These are phyloP conservation scores for Xylaria venustula DNA, from an alignment of 495 filamentous ascomycete species.

Conservation along the genomic window DNA sequence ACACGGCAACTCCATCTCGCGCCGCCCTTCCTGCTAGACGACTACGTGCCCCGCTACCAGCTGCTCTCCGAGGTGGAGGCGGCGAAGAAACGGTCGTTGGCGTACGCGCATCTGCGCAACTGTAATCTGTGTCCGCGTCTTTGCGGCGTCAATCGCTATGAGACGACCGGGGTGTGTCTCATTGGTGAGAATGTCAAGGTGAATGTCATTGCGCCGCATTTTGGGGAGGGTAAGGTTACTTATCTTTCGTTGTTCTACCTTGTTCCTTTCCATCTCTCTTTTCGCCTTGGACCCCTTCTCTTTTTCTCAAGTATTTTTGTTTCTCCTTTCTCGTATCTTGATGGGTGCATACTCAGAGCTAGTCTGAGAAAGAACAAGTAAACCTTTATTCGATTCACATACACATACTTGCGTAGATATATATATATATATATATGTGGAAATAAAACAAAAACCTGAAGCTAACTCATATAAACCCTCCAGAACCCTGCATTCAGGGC, in stretches of 20 bases:
- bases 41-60: conserved; percentile 67
- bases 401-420: too few relatives aligned
- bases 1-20: conserved; percentile 60
- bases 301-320: not conserved
- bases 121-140: conserved; percentile 76
- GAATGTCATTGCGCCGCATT: conserved; percentile 74
- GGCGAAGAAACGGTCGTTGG: conserved; percentile 61
- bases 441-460: too few relatives aligned
- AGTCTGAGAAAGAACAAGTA: too few relatives aligned
- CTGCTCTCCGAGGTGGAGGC: conserved; percentile 57
- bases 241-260: too few relatives aligned
- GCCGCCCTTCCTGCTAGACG: conserved; percentile 71
- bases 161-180: conserved; percentile 69
- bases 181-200: conserved; percentile 72
- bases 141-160: conserved; percentile 71
- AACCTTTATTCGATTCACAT: too few relatives aligned
- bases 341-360: too few relatives aligned
- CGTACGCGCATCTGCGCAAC: conserved; percentile 66
- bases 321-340: not conserved
- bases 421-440: too few relatives aligned
- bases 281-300: not conserved
- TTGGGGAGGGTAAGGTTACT: conserved; percentile 59
- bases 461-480: not conserved
- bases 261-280: too few relatives aligned
- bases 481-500: conserved; percentile 74